phyloP scores from a whole-genome alignment of 1,284 basidiomycete species.

The Hymenochaete sp. region DNA sequence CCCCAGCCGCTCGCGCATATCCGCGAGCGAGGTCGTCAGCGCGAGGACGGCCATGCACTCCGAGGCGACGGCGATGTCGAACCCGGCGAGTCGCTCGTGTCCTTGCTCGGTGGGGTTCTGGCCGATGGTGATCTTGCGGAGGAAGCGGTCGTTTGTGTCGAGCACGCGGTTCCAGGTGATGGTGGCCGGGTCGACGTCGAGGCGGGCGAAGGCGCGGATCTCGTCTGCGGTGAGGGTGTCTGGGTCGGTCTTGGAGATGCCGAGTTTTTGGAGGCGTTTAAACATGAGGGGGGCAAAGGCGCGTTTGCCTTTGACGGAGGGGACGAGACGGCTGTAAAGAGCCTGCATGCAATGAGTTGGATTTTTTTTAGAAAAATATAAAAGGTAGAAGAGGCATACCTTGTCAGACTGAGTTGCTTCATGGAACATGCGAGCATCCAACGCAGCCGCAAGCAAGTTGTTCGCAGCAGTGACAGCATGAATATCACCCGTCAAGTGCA shows the following conservation, averaged over 20 bases:
- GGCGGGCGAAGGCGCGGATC: conserved; percentile 80
- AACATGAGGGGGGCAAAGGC: conserved; percentile 96
- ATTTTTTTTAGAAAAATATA: neutral
- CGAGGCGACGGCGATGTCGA: conserved; percentile 95
- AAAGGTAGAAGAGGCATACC: conserved; percentile 29
- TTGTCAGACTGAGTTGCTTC: conserved; percentile 95
- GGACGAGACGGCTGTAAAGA: conserved; percentile 88
- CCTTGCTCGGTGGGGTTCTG: conserved; percentile 88
- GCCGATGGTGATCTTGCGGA: conserved; percentile 91
- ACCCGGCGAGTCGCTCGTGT: conserved; percentile 81
- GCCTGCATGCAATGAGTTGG: conserved; percentile 34
- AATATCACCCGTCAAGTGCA: conserved; percentile 97
- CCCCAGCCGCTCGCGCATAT: conserved; percentile 90
- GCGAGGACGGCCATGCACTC: conserved; percentile 99
- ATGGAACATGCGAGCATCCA: conserved; percentile 98
- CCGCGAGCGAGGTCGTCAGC: conserved; percentile 77
- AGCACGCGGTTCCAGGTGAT: conserved; percentile 98
- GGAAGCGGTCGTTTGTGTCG: conserved; percentile 95
- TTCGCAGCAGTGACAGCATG: conserved; percentile 98
- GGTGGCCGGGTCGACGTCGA: conserved; percentile 86
- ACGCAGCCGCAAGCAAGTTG: conserved; percentile 91
- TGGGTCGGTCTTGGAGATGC: conserved; percentile 92
- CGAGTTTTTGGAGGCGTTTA: conserved; percentile 89
- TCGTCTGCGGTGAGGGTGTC: conserved; percentile 91
- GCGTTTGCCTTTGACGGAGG: conserved; percentile 89